Percentiles rank a stretch among this genome's conserved stretches.
Conservation (phyloP, 2,329 filamentous ascomycete species). For the Pseudopyrenochaeta lycopersici region DNA sequence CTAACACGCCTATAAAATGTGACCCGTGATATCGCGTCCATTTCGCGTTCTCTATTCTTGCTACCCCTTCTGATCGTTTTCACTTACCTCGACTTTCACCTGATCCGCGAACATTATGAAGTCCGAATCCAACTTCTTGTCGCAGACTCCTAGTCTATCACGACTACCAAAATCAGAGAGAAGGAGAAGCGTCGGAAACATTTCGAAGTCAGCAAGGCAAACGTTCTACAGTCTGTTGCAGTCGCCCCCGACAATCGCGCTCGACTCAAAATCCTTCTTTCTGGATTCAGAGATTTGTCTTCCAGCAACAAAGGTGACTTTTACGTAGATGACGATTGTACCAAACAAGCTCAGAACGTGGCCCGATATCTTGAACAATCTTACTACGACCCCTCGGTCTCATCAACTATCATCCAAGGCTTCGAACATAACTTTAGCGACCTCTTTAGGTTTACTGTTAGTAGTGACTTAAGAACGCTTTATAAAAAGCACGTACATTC, state of each 20-base stretch:
- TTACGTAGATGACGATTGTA: slow-evolving; percentile 18
- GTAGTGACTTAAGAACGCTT: too few species aligned
- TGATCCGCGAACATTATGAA: slow-evolving; percentile 4
- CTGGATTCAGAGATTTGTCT: slow-evolving; percentile 15
- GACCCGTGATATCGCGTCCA: neutral
- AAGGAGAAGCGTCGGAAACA: slow-evolving; percentile 19
- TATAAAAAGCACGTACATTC: too few species aligned
- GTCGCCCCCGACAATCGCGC: slow-evolving; percentile 7
- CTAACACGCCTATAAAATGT: neutral
- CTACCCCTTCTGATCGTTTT: too few species aligned
- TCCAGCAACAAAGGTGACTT: slow-evolving; percentile 20
- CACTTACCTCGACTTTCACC: neutral
- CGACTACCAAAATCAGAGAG: slow-evolving; percentile 22
- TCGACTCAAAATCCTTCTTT: slow-evolving; percentile 13
- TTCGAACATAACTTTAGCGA: slow-evolving; percentile 16
- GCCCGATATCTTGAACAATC: slow-evolving; percentile 22
- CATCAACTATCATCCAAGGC: slow-evolving; percentile 7
- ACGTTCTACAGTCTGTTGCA: slow-evolving; percentile 8
- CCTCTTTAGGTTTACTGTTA: too few species aligned
- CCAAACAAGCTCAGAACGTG: slow-evolving; percentile 11
- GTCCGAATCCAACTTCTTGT: slow-evolving; percentile 19
- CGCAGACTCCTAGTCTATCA: slow-evolving; percentile 27
- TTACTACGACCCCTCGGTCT: slow-evolving; percentile 18
- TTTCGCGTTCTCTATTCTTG: neutral
- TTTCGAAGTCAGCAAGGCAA: slow-evolving; percentile 19